A percentile compares a stretch with the other conserved stretches of the same genome.
These are phyloP conservation scores for Rhizoctonia solani DNA, from an alignment of 1,284 basidiomycete species.

Conservation along the genomic window DNA sequence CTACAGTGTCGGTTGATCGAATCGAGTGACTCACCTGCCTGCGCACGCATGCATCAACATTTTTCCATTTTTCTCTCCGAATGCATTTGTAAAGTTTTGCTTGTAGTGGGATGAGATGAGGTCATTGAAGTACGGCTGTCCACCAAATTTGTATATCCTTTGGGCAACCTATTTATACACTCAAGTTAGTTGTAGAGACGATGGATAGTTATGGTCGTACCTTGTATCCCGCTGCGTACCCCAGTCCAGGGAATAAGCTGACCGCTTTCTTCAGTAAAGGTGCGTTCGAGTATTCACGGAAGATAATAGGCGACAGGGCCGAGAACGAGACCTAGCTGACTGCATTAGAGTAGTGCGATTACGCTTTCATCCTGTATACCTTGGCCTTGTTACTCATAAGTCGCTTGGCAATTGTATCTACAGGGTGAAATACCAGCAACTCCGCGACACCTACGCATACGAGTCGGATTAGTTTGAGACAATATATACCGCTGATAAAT, in stretches of 20 bases:
- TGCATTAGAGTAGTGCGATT: neutral
- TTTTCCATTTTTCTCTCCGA: constrained; percentile 96
- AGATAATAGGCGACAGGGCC: constrained; percentile 77
- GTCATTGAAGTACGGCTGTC: constrained; percentile 98
- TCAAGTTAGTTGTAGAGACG: neutral
- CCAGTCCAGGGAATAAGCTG: constrained; percentile 95
- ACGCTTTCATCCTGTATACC: constrained; percentile 47
- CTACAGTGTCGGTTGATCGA: neutral
- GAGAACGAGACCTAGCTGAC: constrained; percentile 60
- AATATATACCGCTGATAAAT: neutral
- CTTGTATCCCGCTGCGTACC: constrained; percentile 98
- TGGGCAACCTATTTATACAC: constrained; percentile 60
- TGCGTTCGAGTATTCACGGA: constrained; percentile 81
- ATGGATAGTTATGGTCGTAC: constrained; percentile 35
- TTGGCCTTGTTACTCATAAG: constrained; percentile 96
- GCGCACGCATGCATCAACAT: constrained; percentile 95
- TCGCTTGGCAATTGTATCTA: constrained; percentile 96
- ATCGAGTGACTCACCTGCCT: constrained; percentile 67
- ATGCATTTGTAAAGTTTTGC: constrained; percentile 74
- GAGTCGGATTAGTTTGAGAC: neutral
- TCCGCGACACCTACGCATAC: constrained; percentile 81
- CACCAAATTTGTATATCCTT: constrained; percentile 97
- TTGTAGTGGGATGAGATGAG: constrained; percentile 80
- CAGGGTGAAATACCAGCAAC: constrained; percentile 87
- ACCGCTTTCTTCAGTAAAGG: constrained; percentile 73